phyloP scores from a whole-genome alignment of 2,329 filamentous ascomycete species.

The Xylariaceae sp. region DNA sequence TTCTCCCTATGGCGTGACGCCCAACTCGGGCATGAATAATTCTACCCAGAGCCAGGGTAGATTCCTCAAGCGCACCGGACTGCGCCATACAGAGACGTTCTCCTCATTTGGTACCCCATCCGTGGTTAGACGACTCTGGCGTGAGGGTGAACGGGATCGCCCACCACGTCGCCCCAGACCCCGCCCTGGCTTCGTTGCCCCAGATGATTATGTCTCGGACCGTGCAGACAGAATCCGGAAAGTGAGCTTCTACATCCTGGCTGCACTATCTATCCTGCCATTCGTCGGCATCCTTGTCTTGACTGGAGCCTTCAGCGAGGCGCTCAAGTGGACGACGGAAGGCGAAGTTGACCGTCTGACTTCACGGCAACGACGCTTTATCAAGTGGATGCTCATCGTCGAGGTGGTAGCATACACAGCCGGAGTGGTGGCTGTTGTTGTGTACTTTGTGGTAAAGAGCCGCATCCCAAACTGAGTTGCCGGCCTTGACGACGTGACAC shows the following conservation, averaged over 20 bases:
- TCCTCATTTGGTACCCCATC: neutral
- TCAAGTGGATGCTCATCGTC: slow-evolving; percentile 23
- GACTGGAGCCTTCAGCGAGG: slow-evolving; percentile 39
- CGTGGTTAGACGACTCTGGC: neutral
- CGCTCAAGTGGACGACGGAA: slow-evolving; percentile 44
- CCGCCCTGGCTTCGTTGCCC: slow-evolving; percentile 4
- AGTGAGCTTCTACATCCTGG: slow-evolving; percentile 36
- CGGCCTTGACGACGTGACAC: no score
- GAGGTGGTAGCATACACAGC: slow-evolving; percentile 15
- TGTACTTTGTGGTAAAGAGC: slow-evolving; percentile 18
- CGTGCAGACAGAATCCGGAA: slow-evolving; percentile 29
- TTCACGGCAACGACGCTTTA: slow-evolving; percentile 31
- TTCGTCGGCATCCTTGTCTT: slow-evolving; percentile 42
- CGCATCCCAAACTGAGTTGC: neutral
- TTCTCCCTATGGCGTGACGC: slow-evolving; percentile 1
- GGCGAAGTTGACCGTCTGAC: slow-evolving; percentile 40
- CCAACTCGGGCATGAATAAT: no score
- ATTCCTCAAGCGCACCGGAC: no score
- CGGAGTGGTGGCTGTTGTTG: slow-evolving; percentile 15
- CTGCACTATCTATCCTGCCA: slow-evolving; percentile 40
- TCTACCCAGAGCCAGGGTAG: no score
- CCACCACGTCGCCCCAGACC: neutral
- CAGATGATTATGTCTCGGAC: slow-evolving; percentile 20
- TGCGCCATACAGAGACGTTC: no score
- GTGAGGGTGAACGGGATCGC: slow-evolving; percentile 1